phyloP scores from a whole-genome alignment of 177 flowering plant genomes.

The Vitis hybrid region DNA sequence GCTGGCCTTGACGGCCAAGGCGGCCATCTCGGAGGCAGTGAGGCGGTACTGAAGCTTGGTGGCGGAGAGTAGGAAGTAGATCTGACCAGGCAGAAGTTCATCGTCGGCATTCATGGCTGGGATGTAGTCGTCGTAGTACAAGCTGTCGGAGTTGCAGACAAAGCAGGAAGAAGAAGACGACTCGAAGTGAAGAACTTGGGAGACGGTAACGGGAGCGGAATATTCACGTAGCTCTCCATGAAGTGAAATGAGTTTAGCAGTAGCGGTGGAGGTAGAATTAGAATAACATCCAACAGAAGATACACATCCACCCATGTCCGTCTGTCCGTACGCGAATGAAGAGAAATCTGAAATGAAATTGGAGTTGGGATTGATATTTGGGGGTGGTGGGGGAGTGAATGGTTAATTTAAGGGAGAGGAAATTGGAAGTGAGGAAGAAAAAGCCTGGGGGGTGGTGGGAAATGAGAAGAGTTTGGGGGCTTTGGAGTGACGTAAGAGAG shows the following conservation, averaged over 20 bases:
- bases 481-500: background rate
- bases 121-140: constrained; percentile 41
- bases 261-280: background rate
- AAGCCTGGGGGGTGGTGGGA: background rate
- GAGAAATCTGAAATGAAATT: too few species aligned
- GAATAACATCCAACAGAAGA: constrained; percentile 6
- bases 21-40: constrained; percentile 54
- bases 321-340: too few species aligned
- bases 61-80: constrained; percentile 45
- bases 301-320: constrained; percentile 33
- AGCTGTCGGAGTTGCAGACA: constrained; percentile 46
- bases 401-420: too few species aligned
- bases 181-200: constrained; percentile 29
- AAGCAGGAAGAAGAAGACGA: constrained; percentile 8
- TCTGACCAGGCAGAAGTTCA: constrained; percentile 32
- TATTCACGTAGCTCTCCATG: constrained; percentile 36
- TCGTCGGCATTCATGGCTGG: constrained; percentile 29
- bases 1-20: constrained; percentile 56
- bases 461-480: background rate
- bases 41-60: constrained; percentile 34
- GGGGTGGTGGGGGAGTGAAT: too few species aligned
- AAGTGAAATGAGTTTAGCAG: constrained; percentile 33
- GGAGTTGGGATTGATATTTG: too few species aligned
- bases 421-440: too few species aligned
- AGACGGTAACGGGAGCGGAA: constrained; percentile 26